phyloP scores from a whole-genome alignment of 495 filamentous ascomycete genomes.

The Aspergillus bridgeri region DNA sequence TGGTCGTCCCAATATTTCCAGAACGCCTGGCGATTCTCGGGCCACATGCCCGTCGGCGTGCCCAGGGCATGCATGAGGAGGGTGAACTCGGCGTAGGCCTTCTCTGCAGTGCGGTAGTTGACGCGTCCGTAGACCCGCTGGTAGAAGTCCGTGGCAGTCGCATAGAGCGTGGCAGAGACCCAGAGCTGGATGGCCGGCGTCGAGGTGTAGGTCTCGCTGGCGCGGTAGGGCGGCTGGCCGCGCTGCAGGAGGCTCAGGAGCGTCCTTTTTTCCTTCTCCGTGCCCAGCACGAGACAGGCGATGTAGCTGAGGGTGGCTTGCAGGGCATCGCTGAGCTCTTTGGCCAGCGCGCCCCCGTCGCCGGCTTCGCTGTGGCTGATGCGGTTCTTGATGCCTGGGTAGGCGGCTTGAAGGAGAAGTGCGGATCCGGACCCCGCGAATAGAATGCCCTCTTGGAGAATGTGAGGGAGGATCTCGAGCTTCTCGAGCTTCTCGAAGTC shows the following conservation, averaged over 20 bases:
- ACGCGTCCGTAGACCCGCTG: slow-evolving; percentile 41
- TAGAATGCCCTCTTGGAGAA: slow-evolving; percentile 40
- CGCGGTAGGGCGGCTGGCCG: slow-evolving; percentile 25
- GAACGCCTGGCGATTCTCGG: slow-evolving; percentile 31
- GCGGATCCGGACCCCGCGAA: slow-evolving; percentile 38
- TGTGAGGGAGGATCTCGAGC: slow-evolving; percentile 35
- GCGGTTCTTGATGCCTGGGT: slow-evolving; percentile 27
- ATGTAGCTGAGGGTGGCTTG: slow-evolving; percentile 38
- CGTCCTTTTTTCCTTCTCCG: slow-evolving; percentile 27
- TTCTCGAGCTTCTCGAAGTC: slow-evolving; percentile 36
- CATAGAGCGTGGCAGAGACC: slow-evolving; percentile 40
- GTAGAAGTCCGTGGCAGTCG: slow-evolving; percentile 42
- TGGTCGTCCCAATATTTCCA: slow-evolving; percentile 44
- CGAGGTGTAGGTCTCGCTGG: slow-evolving; percentile 21
- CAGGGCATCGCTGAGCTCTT: slow-evolving; percentile 32
- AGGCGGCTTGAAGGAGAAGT: slow-evolving; percentile 39
- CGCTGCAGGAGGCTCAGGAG: slow-evolving; percentile 28
- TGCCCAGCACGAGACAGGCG: slow-evolving; percentile 39
- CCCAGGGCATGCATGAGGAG: slow-evolving; percentile 29
- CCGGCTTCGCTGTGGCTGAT: slow-evolving; percentile 16
- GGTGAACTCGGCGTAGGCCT: slow-evolving; percentile 35
- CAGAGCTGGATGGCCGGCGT: slow-evolving; percentile 31
- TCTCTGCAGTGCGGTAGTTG: slow-evolving; percentile 35
- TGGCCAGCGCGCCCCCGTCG: slow-evolving; percentile 25
- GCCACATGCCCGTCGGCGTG: slow-evolving; percentile 31